phyloP scores from a whole-genome alignment of 2,329 filamentous ascomycete genomes.

The Colletotrichum shisoi region DNA sequence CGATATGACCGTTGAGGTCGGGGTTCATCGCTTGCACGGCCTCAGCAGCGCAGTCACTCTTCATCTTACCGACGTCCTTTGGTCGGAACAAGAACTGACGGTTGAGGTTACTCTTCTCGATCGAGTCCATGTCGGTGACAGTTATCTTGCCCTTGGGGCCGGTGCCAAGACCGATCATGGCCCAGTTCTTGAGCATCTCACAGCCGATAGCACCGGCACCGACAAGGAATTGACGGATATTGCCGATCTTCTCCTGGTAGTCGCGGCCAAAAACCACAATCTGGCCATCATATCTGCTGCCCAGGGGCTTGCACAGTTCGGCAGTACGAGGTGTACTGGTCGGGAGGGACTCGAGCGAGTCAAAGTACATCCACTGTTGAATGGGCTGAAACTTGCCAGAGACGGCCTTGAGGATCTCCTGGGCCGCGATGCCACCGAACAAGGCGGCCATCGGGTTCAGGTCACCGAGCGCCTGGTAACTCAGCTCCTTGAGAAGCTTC shows the following conservation, averaged over 20 bases:
- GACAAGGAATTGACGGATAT: conserved; percentile 91
- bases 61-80: conserved; percentile 92
- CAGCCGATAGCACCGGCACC: conserved; percentile 97
- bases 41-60: conserved; percentile 90
- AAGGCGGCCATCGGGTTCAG: conserved; percentile 91
- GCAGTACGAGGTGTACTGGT: conserved; percentile 77
- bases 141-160: conserved; percentile 88
- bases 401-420: conserved; percentile 95
- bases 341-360: conserved; percentile 94
- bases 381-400: conserved; percentile 98
- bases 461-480: conserved; percentile 92
- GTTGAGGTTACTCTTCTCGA: conserved; percentile 98
- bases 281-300: conserved; percentile 92
- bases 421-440: conserved; percentile 91
- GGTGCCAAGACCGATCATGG: conserved; percentile 93
- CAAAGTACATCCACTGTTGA: conserved; percentile 95
- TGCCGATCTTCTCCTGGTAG: conserved; percentile 91
- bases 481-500: conserved; percentile 90
- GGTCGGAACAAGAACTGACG: conserved; percentile 94
- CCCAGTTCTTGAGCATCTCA: conserved; percentile 99
- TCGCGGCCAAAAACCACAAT: conserved; percentile 95
- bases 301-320: conserved; percentile 84
- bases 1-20: conserved; percentile 85
- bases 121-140: conserved; percentile 97
- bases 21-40: conserved; percentile 97